Base-by-base conservation (phyloP, 163 green algal species). In the Chlorella variabilis region DNA sequence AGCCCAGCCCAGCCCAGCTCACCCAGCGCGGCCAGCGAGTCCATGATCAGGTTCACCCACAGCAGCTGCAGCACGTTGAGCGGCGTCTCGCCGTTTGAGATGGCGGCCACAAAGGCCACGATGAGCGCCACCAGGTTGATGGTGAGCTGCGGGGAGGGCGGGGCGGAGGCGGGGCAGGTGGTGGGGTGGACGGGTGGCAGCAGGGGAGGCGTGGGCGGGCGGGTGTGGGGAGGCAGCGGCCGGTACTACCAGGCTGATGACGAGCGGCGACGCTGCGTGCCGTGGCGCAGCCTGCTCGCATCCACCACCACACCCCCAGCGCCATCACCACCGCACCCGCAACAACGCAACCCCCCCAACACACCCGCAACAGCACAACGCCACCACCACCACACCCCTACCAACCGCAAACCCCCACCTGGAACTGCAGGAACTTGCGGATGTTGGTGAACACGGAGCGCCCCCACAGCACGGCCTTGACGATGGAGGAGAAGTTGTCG, bases 31-130 rank as follows among this genome's bases (percentile, higher is more conserved):
- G 92, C 97, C 76, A 98, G 86, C 21, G 91, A 94, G 88, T 99
- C 97, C 97, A 99, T 99, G 87, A 99, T 99, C 23, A 99, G 93
- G 89, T 99, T 99, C 66, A 99, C 96, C 97, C 97, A 99, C 73
- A 99, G 93, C 82, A 99, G 91, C 87, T 96, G 92, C 77, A 99
- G 90, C 78, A 98, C 95, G 75, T 96, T 99, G 51, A 99, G 91
- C 15, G 97, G 97, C 71, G 93, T 93, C 65, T 95, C 88, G 42
- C 93, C 92, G 34, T 89, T 93, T 48, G 92, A 87, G n/a, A 98
- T 78, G 5, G 97, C 95, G 23, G 95, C 91, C 29, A 98, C 88
- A 83, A 99, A 98, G 36, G 95, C 93, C 59, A 98, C 90, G 25
- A 96, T 87, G 51, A 99, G 91, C 13, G 97, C 97, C 42, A 98